Percentiles rank a stretch among this genome's conserved stretches.
phyloP scores from a whole-genome alignment of 2,329 filamentous ascomycete species.

The Diaporthe citri region DNA sequence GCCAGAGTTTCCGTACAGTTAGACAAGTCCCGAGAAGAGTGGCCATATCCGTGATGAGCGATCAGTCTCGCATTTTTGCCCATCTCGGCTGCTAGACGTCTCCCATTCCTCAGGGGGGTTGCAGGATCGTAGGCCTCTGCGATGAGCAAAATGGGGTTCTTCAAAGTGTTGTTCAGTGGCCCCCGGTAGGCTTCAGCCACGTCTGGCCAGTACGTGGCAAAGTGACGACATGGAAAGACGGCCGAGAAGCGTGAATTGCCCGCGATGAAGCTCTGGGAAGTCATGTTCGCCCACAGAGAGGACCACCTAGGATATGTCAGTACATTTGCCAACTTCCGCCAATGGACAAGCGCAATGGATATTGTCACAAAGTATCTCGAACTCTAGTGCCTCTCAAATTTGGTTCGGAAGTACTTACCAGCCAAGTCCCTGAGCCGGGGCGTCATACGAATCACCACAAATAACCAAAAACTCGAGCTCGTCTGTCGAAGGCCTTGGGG shows the following conservation, averaged over 20 bases:
- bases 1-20: slow-evolving; percentile 58
- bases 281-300: slow-evolving; percentile 62
- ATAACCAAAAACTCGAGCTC: slow-evolving; percentile 59
- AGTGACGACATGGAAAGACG: slow-evolving; percentile 62
- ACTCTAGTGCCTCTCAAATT: not conserved
- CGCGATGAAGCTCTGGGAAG: slow-evolving; percentile 57
- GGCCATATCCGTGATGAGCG: slow-evolving; percentile 63
- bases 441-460: slow-evolving; percentile 61
- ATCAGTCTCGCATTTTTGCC: slow-evolving; percentile 61
- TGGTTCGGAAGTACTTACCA: not conserved
- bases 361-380: not conserved
- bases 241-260: slow-evolving; percentile 60
- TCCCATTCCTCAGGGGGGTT: slow-evolving; percentile 62
- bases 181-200: slow-evolving; percentile 62
- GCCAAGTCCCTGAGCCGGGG: slow-evolving; percentile 53
- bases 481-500: slow-evolving; percentile 49
- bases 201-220: slow-evolving; percentile 57
- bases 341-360: not conserved
- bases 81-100: slow-evolving; percentile 59
- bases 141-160: slow-evolving; percentile 59
- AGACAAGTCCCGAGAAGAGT: slow-evolving; percentile 59
- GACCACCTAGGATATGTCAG: slow-evolving; percentile 54
- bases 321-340: not conserved
- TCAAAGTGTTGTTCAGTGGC: slow-evolving; percentile 57
- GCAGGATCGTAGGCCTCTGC: slow-evolving; percentile 64